Evolutionary conservation across 352 stramenopile species (phyloP), one percentile per base, ranked within the genome.

Genomic region (Globisporangium solare): DNA sequence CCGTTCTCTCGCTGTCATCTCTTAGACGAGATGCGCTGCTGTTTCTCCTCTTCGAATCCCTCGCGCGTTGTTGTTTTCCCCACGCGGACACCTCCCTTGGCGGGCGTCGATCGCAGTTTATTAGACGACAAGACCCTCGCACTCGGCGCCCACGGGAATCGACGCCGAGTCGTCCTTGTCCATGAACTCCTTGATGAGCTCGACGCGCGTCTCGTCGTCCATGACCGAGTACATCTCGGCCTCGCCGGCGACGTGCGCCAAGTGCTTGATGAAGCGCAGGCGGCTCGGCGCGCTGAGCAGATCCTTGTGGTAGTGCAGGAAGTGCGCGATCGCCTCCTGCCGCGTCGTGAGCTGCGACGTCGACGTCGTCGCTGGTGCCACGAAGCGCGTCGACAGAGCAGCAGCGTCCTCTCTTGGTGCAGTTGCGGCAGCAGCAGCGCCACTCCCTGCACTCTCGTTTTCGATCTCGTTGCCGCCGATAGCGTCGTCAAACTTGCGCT

Each of bases 211-310:
- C 48, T 69, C 61, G 43, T 73, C 67, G 56, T 75, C 67, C 74
- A 84, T 84, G 42, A 74, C 68, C 11, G 68, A 42, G 42, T 79
- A 83, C 60, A 76, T 74, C 53, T 79, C 67, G 1, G 70, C 66
- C 39, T 80, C 70, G 14, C 70, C 68, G 10, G 55, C 49, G 11
- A 68, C 35, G 22, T 67, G 57, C 2, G 65, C 64, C 8, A 83
- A 57, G 56, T 80, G 68, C 37, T 76, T 69, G 42, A 80, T 74
- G 21, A 83, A 76, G 7, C 53, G 61, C 31, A 74, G 35, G 10
- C 71, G 61, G 39, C 53, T 65, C 17, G 62, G 43, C 11, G 68
- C 51, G 31, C 63, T 63, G 58, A 79, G 18, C 21, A 76, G 45
- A 47, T 60, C 53, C 59, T 76, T 72, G 64, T 74, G 75, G 53